phyloP scores from a whole-genome alignment of 192 early-diverging fungal genomes.

The Paraglomus occultum region DNA sequence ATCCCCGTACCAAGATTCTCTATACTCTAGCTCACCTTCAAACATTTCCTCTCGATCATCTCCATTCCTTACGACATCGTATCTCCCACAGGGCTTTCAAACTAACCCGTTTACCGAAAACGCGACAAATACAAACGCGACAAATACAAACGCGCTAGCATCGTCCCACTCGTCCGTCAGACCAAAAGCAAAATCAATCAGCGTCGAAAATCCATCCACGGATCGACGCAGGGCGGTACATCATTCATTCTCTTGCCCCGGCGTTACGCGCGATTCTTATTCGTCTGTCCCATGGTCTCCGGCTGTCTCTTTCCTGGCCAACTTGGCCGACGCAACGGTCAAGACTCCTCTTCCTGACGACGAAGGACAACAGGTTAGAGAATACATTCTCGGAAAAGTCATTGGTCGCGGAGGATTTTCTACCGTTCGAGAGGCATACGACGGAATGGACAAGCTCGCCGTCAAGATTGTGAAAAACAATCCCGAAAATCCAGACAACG shows the following conservation, averaged over 20 bases:
- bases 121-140: neutral
- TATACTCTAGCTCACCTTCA: conserved; percentile 2
- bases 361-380: conserved; percentile 72
- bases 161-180: neutral
- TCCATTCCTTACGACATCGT: neutral
- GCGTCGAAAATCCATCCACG: neutral
- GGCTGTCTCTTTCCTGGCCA: conserved; percentile 33
- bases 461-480: conserved; percentile 69
- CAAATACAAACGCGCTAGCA: neutral
- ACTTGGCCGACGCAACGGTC: neutral
- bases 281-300: conserved; percentile 37
- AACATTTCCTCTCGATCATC: neutral
- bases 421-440: conserved; percentile 65
- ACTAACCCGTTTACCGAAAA: neutral
- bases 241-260: neutral
- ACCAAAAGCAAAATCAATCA: conserved; percentile 2
- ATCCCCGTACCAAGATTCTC: neutral
- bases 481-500: conserved; percentile 34
- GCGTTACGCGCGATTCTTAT: conserved; percentile 23
- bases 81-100: neutral
- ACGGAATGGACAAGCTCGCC: conserved; percentile 50
- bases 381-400: conserved; percentile 64
- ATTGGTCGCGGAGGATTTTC: conserved; percentile 80
- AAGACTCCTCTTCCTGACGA: conserved; percentile 37
- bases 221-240: neutral